Base-by-base conservation (phyloP, 2,329 filamentous ascomycete genomes). In the Exserohilum rostratum region DNA sequence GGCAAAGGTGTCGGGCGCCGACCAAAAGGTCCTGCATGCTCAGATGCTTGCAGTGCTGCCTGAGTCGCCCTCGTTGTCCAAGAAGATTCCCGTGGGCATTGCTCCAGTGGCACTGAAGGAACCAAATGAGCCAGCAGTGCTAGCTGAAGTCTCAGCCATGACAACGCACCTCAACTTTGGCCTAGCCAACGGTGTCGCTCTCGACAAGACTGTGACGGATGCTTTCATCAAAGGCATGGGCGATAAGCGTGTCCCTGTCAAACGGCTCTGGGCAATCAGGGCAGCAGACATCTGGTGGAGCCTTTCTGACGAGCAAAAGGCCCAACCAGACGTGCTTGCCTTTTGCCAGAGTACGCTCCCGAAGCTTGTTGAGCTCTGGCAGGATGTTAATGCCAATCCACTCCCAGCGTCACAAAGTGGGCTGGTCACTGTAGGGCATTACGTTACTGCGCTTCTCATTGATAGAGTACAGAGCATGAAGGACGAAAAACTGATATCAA, bases 21-120 rank as follows among this genome's bases (percentile, higher is more conserved):
- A 99, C 55, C 92, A 98, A 65, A 89, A 92, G 67, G 83, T 90
- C 3, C 79, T 93, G 2, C 87, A 97, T 75, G 88, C 91, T 4
- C 90, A 95, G 68, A 90, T 96, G 81, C 81, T 99, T 3, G 80
- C 84, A 45, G 80, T 82, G 6, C 56, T 75, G 2, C 64, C 61
- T 1, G 78, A 85, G 38, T 89, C 86, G 2, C 74, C 80, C 10
- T 75, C 82, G 2, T 81, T 89, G 34, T 88, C 90, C 0, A 81
- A 83, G 53, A 89, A 89, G 62, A 82, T 93, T 27, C 83, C 86
- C 1, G 78, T 82, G 45, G 85, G 85, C 6, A 81, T 98, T 54
- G 85, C 88, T 6, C 76, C 85, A 15, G 80, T 91, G 12, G 87
- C 90, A 15, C 78, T 84, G 6, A 96, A 97, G 69, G 95, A 99